These are phyloP conservation scores for Collybiopsis confluens DNA, from an alignment of 768 basidiomycete genomes.

Conservation along the genomic window DNA sequence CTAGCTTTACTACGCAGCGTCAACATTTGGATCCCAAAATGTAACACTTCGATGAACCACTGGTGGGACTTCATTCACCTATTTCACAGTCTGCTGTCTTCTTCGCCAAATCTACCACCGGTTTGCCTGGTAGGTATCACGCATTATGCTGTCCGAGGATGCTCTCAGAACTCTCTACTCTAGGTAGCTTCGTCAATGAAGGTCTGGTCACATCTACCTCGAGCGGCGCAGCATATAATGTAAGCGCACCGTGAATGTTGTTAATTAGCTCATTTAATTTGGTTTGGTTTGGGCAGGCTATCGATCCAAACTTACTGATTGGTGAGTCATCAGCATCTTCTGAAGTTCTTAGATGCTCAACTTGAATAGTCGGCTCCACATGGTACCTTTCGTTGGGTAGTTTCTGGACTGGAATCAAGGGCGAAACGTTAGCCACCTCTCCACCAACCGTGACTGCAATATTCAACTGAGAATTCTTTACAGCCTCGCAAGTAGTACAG, in stretches of 20 bases:
- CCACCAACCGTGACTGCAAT: neutral
- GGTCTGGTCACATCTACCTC: conserved; percentile 45
- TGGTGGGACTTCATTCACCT: neutral
- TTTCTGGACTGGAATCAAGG: conserved; percentile 55
- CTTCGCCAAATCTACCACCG: conserved; percentile 48
- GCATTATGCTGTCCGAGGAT: conserved; percentile 1
- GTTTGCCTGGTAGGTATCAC: conserved; percentile 29
- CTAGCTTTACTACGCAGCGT: conserved; percentile 52
- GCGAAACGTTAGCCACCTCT: conserved; percentile 20
- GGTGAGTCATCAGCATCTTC: neutral
- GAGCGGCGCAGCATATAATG: conserved; percentile 36
- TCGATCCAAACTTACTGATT: conserved; percentile 39
- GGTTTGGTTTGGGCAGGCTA: conserved; percentile 43
- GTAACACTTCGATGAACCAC: conserved; percentile 17
- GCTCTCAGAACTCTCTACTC: neutral
- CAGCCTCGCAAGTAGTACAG: conserved; percentile 36
- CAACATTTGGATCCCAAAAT: conserved; percentile 49
- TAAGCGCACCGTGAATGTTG: conserved; percentile 14
- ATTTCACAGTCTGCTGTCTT: conserved; percentile 52
- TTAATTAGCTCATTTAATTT: neutral
- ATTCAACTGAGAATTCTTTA: neutral
- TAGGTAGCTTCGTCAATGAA: conserved; percentile 39
- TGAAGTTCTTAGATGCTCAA: neutral
- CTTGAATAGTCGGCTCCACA: conserved; percentile 11
- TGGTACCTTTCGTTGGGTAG: conserved; percentile 52